These are phyloP conservation scores for Pestalotiopsis sp. DNA, from an alignment of 2,329 filamentous ascomycete genomes.

Conservation along the genomic window DNA sequence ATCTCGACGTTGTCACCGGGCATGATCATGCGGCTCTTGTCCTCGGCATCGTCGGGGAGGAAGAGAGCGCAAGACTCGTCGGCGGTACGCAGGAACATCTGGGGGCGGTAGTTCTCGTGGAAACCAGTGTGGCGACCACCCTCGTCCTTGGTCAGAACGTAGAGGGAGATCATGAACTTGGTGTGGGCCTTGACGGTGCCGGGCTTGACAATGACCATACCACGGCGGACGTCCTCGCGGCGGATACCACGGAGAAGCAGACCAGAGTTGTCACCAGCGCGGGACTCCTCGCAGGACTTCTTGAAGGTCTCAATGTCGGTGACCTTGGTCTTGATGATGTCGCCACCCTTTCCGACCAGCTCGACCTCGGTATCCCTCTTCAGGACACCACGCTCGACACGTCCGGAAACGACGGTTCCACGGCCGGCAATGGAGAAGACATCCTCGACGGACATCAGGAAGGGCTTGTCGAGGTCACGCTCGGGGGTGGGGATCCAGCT, in stretches of 20 bases:
- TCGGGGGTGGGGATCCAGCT: constrained; percentile 93
- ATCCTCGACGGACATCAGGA: constrained; percentile 97
- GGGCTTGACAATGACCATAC: constrained; percentile 90
- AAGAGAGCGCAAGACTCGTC: constrained; percentile 76
- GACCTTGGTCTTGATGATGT: constrained; percentile 95
- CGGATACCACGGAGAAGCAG: constrained; percentile 93
- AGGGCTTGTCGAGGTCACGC: constrained; percentile 96
- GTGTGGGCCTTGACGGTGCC: constrained; percentile 82
- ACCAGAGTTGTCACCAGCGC: constrained; percentile 97
- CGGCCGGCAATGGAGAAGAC: constrained; percentile 88
- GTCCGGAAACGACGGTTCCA: constrained; percentile 94
- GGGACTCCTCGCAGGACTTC: constrained; percentile 96
- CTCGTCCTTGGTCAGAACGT: constrained; percentile 96
- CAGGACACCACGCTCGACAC: constrained; percentile 91
- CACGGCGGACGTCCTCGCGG: constrained; percentile 90
- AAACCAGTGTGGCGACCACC: constrained; percentile 97
- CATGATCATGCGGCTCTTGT: constrained; percentile 78
- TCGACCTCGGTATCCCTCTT: constrained; percentile 96
- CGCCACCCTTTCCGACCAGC: constrained; percentile 81
- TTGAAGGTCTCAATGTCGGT: constrained; percentile 99
- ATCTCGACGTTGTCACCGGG: constrained; percentile 99
- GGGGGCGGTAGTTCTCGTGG: constrained; percentile 92
- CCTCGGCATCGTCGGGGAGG: constrained; percentile 83
- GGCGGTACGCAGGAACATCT: constrained; percentile 93
- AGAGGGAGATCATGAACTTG: constrained; percentile 94